Percentiles rank a stretch among this genome's conserved stretches.
Conservation (phyloP, 345 rosid genomes). For the Linum trigynum region DNA sequence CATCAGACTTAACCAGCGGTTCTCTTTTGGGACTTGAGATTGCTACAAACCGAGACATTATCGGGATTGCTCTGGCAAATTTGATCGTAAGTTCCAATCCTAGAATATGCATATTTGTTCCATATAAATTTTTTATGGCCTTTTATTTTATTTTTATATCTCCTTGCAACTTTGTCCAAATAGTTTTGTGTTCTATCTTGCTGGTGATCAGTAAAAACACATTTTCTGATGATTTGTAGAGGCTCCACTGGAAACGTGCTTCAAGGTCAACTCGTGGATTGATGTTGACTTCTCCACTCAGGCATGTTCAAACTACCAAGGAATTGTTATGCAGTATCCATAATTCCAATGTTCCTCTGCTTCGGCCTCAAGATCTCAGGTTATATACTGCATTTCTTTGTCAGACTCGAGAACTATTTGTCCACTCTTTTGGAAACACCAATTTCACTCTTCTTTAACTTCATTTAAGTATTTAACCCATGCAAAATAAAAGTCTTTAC, state of each 20-base stretch:
- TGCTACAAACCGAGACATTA: conserved; percentile 72
- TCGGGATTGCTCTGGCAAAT: conserved; percentile 89
- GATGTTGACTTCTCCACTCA: conserved; percentile 85
- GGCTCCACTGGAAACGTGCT: conserved; percentile 93
- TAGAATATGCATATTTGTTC: background rate
- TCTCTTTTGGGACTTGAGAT: conserved; percentile 75
- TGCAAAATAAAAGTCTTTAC: too few relatives aligned
- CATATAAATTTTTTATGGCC: too few relatives aligned
- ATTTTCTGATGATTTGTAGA: conserved; percentile 31
- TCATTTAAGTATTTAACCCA: too few relatives aligned
- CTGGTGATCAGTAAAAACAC: background rate
- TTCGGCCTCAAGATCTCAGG: conserved; percentile 82
- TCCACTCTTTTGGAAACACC: background rate
- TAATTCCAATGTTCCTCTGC: conserved; percentile 35
- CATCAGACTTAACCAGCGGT: conserved; percentile 73
- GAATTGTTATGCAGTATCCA: conserved; percentile 32
- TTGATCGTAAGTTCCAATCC: conserved; percentile 57
- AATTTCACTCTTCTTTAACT: background rate
- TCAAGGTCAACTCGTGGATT: conserved; percentile 69
- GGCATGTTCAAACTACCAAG: conserved; percentile 33
- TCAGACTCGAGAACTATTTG: too few relatives aligned
- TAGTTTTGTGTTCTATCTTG: background rate
- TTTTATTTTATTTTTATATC: background rate
- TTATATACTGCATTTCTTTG: conserved; percentile 15
- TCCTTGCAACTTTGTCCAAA: background rate